Evolutionary conservation across 2,329 filamentous ascomycete species (phyloP).

Genomic region (Calonectria crousiana): DNA sequence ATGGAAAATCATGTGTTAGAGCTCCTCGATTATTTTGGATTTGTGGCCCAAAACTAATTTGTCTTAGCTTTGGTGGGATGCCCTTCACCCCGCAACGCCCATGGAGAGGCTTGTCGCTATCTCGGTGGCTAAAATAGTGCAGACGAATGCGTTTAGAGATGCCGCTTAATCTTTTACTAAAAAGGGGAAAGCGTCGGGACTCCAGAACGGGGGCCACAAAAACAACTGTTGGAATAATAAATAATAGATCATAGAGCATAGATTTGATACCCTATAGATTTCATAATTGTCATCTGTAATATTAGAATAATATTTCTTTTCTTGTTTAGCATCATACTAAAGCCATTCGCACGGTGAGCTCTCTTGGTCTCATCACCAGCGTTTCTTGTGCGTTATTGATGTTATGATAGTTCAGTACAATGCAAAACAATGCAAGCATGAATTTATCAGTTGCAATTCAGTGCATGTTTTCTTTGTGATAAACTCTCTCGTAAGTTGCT

Average conservation of each 20-base stretch:
- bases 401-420: too few relatives aligned
- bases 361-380: too few relatives aligned
- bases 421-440: too few relatives aligned
- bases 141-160: neutral
- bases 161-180: neutral
- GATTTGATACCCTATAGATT: neutral
- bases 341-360: too few relatives aligned
- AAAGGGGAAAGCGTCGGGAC: neutral
- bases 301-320: neutral
- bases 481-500: too few relatives aligned
- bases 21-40: too few relatives aligned
- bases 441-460: too few relatives aligned
- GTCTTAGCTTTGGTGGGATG: neutral
- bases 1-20: neutral
- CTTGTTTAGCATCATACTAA: too few relatives aligned
- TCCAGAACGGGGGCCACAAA: neutral
- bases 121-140: neutral
- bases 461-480: too few relatives aligned
- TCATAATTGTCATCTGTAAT: neutral
- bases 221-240: neutral
- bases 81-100: neutral
- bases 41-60: neutral
- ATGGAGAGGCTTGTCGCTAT: neutral
- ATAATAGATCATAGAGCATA: neutral
- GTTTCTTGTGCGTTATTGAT: too few relatives aligned